Evolutionary conservation across 768 basidiomycete genomes (phyloP), one percentile per base, ranked within the genome.

Genomic region (Astraeus odoratus): DNA sequence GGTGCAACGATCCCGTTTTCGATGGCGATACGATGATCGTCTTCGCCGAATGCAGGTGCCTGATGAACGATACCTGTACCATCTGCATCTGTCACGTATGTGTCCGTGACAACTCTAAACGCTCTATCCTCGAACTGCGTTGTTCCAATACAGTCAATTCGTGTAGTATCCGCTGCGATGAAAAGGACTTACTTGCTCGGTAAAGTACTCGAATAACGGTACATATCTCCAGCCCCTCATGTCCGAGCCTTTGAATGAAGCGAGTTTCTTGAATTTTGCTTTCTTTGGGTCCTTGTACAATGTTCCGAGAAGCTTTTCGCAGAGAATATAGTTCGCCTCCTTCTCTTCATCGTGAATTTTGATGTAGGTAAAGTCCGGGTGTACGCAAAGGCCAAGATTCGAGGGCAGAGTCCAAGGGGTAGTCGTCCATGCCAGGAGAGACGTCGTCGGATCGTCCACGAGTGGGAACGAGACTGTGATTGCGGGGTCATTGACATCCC

Each of bases 1-100:
- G 77, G 71, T 20, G 73, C 73, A n/a, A 98, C 63, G 42, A 97
- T 78, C 16, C 85, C 88, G 56, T 95, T 77, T 3, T 80, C 80
- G 49, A 95, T 75, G 22, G 88, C 85, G 56, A 99, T 79, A 43
- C 96, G 87, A 65, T 97, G 90, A 76, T 99, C 96, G 57, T 99
- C 96, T 63, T 98, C 95, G 71, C 96, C 96, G 58, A 96, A 98
- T 0, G 86, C 94, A 2, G 96, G 96, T 2, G 96, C 92, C 68
- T 99, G 96, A 63, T 99, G 96, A 24, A 99, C 96, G 57, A 98
- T 94, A 56, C 96, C 96, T 23, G 96, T 99, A 59, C 96, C 96
- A 48, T 92, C 88, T 13, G 80, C 76, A 54, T 84, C 86, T 3
- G 91, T 95, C 39, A 99, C 95, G 61, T 99, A 99, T 0, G 83